These are phyloP conservation scores for Phytophthora quininea DNA, from an alignment of 352 stramenopile genomes.

Conservation along the genomic window DNA sequence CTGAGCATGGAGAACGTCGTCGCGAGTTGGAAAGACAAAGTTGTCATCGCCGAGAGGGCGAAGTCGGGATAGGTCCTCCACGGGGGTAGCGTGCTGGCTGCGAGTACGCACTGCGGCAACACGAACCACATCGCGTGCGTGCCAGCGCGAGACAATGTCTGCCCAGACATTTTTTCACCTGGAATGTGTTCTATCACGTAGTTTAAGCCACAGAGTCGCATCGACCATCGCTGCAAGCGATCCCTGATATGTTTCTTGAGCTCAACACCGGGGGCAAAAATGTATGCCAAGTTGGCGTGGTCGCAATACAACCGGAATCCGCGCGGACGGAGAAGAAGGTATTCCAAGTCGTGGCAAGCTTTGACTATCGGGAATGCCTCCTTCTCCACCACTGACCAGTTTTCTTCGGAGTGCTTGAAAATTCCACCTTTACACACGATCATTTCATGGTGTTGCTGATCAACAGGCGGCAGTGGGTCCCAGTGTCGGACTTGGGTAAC, in stretches of 20 bases:
- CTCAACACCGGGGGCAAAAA: slow-evolving; percentile 16
- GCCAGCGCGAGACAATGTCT: slow-evolving; percentile 13
- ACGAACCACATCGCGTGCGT: background rate
- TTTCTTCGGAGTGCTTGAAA: slow-evolving; percentile 3
- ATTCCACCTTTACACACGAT: slow-evolving; percentile 9
- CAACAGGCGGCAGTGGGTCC: background rate
- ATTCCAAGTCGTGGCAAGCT: slow-evolving; percentile 6
- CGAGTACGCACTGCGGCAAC: slow-evolving; percentile 4
- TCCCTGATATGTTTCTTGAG: slow-evolving; percentile 18
- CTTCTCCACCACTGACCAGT: slow-evolving; percentile 25
- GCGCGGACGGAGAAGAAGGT: slow-evolving; percentile 13
- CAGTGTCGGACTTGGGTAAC: slow-evolving; percentile 8
- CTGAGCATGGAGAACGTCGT: slow-evolving; percentile 9
- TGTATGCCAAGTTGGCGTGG: slow-evolving; percentile 23
- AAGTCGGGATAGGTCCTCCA: background rate
- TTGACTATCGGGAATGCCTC: slow-evolving; percentile 16
- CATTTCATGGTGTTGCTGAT: slow-evolving; percentile 8
- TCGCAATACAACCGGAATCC: slow-evolving; percentile 22
- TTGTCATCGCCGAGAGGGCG: background rate
- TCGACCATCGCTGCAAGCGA: slow-evolving; percentile 20
- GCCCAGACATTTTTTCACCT: slow-evolving; percentile 9
- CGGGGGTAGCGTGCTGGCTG: background rate
- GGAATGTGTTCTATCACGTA: slow-evolving; percentile 31
- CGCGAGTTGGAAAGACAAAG: slow-evolving; percentile 7
- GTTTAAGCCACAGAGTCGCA: slow-evolving; percentile 5